Conservation (phyloP, 2,329 filamentous ascomycete genomes). For the Aspergillus fischeri region DNA sequence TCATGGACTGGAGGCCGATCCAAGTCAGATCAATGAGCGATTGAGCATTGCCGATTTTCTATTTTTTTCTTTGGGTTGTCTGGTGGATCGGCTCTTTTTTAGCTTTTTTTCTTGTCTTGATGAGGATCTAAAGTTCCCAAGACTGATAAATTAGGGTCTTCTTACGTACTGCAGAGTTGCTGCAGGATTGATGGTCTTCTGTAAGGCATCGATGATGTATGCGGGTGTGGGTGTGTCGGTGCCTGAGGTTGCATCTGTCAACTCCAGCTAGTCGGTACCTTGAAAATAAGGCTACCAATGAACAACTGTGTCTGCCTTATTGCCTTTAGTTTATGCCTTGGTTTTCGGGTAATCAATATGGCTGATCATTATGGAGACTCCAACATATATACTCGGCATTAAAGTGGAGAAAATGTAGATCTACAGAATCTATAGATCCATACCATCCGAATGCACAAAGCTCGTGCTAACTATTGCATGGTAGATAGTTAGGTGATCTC, state of each 20-base stretch:
- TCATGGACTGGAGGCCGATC: constrained; percentile 1
- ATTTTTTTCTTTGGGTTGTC: background rate
- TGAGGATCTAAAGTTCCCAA: background rate
- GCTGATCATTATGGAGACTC: constrained; percentile 1
- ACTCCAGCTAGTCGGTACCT: background rate
- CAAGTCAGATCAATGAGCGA: background rate
- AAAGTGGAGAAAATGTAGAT: background rate
- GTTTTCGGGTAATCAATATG: constrained; percentile 10
- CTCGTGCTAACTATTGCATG: background rate
- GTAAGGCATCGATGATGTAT: background rate
- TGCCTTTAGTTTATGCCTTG: background rate
- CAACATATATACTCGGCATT: background rate
- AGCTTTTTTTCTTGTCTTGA: background rate
- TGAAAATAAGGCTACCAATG: background rate
- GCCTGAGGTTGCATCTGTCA: background rate
- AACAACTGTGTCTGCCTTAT: background rate
- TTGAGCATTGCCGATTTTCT: background rate
- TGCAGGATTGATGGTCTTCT: background rate
- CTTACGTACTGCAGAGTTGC: background rate
- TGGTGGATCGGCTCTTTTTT: background rate
- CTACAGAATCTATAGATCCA: background rate
- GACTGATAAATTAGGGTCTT: background rate
- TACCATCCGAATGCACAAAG: background rate
- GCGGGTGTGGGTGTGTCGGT: background rate
- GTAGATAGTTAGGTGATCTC: background rate